Conservation (phyloP, 139 green algal species). For the Picochlorum costavermella region DNA sequence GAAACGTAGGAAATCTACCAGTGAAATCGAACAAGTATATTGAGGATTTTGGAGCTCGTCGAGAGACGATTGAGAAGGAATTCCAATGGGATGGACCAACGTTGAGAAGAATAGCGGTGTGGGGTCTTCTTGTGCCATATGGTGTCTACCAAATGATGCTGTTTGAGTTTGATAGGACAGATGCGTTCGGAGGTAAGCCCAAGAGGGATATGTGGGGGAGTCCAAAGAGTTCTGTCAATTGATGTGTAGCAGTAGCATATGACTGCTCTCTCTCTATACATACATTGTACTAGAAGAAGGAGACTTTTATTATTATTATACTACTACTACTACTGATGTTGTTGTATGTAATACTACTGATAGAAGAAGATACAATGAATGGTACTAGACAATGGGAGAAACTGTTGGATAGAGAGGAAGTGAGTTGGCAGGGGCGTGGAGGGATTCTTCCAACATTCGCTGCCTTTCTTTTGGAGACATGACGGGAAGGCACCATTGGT, state of each 20-base stretch:
- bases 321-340: too few species aligned
- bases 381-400: too few species aligned
- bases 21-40: constrained; percentile 48
- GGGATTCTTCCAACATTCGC: neutral
- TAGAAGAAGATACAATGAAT: too few species aligned
- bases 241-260: too few species aligned
- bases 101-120: constrained; percentile 18
- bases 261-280: too few species aligned
- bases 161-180: constrained; percentile 4
- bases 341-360: too few species aligned
- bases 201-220: constrained; percentile 1
- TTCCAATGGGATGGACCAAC: constrained; percentile 29
- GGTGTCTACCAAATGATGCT: constrained; percentile 10
- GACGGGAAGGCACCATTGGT: constrained; percentile 48
- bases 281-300: too few species aligned
- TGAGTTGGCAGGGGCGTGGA: neutral
- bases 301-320: too few species aligned
- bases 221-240: neutral
- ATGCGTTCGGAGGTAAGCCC: neutral
- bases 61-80: constrained; percentile 41
- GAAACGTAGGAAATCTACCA: constrained; percentile 35
- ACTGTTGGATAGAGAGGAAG: too few species aligned
- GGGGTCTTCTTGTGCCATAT: constrained; percentile 4
- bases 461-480: constrained; percentile 10
- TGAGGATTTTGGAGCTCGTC: constrained; percentile 32